phyloP scores from a whole-genome alignment of 331 rosid species.

The Quercus phellos region DNA sequence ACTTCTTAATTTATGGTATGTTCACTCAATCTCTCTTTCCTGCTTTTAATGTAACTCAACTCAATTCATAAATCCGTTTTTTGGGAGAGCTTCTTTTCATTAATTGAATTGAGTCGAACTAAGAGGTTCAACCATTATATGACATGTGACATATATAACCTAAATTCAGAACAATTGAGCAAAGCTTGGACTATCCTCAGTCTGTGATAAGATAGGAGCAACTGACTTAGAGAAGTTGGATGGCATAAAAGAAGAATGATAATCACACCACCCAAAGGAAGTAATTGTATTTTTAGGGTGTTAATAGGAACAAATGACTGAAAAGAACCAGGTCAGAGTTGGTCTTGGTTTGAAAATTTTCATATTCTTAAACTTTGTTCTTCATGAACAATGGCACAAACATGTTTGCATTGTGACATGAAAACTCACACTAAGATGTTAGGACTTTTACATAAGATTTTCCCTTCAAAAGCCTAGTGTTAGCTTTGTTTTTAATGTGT shows the following conservation, averaged over 20 bases:
- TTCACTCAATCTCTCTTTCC: slow-evolving; percentile 8
- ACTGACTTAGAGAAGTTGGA: slow-evolving; percentile 7
- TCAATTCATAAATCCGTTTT: not conserved
- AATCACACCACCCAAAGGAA: not conserved
- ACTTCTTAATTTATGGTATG: slow-evolving; percentile 71
- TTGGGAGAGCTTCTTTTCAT: too few relatives aligned
- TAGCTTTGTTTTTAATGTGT: slow-evolving; percentile 19
- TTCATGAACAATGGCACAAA: not conserved
- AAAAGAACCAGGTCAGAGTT: not conserved
- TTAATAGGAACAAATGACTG: not conserved
- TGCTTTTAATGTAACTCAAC: not conserved
- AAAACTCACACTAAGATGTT: not conserved
- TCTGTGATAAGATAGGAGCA: not conserved
- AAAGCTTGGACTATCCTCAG: not conserved
- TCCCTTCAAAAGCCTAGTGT: not conserved
- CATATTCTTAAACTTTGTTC: not conserved
- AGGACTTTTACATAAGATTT: not conserved
- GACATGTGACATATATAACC: too few relatives aligned
- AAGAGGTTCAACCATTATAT: too few relatives aligned
- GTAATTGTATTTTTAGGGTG: not conserved
- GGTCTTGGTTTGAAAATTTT: not conserved
- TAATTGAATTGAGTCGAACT: too few relatives aligned
- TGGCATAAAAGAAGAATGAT: not conserved
- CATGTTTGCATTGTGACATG: not conserved
- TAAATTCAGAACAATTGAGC: not conserved